Evolutionary conservation across 805 yeast genomes (phyloP).

Genomic region (Candida ficus): DNA sequence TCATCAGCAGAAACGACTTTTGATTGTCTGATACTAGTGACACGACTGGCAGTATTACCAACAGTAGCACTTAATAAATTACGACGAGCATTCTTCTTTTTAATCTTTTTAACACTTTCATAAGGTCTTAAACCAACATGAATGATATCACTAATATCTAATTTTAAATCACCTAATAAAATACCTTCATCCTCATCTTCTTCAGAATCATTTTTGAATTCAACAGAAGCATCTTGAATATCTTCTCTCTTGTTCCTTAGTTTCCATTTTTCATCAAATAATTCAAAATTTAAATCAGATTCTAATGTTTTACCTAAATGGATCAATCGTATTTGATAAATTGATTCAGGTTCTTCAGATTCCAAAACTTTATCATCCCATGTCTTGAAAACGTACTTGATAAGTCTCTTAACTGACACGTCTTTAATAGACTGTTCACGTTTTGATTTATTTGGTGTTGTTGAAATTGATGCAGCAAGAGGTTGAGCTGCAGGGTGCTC

Average conservation of each 20-base stretch:
- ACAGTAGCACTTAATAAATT: neutral
- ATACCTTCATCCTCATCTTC: constrained; percentile 4
- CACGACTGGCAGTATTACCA: neutral
- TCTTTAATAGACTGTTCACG: neutral
- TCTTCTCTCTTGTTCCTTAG: neutral
- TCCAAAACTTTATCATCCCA: neutral
- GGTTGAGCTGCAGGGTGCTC: neutral
- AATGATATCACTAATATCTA: constrained; percentile 22
- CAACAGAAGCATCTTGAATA: neutral
- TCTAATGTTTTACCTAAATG: constrained; percentile 27
- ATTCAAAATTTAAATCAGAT: constrained; percentile 5
- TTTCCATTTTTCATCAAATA: neutral
- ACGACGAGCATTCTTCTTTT: neutral
- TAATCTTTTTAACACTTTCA: constrained; percentile 3
- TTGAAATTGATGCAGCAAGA: neutral
- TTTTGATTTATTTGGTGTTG: neutral
- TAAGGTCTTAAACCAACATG: constrained; percentile 28
- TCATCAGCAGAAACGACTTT: constrained; percentile 1
- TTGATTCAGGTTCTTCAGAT: neutral
- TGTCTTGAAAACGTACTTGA: constrained; percentile 1
- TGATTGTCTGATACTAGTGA: constrained; percentile 1
- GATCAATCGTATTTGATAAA: constrained; percentile 23
- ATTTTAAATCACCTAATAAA: constrained; percentile 11
- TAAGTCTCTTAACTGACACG: neutral
- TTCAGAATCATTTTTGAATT: too few species aligned